Evolutionary conservation across 768 basidiomycete species (phyloP).

Genomic region (Symmetrospora coprosmae): DNA sequence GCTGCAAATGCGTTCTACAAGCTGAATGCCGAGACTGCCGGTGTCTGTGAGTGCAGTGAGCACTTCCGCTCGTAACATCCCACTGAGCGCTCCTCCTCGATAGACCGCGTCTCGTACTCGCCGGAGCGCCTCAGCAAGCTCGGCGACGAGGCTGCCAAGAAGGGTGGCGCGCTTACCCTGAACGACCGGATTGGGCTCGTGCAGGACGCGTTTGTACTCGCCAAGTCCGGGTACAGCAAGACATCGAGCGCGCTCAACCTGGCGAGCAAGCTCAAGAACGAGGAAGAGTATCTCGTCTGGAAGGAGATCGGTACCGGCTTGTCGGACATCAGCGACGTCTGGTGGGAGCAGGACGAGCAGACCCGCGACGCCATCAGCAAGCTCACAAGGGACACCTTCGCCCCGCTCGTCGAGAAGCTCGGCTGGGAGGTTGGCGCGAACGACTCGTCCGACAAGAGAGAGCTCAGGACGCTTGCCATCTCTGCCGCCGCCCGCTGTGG

Average conservation of each 20-base stretch:
- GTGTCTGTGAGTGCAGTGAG: constrained; percentile 64
- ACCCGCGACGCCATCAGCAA: constrained; percentile 41
- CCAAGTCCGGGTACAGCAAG: constrained; percentile 62
- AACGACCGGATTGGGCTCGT: constrained; percentile 75
- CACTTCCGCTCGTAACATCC: too few relatives aligned
- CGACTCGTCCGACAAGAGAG: constrained; percentile 55
- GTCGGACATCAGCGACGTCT: constrained; percentile 35
- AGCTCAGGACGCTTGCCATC: constrained; percentile 63
- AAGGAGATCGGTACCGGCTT: constrained; percentile 27
- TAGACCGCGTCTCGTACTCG: constrained; percentile 64
- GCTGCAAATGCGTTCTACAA: constrained; percentile 61
- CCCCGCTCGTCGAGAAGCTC: constrained; percentile 60
- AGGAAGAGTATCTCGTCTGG: constrained; percentile 55
- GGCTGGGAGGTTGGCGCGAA: constrained; percentile 58
- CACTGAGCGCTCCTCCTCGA: background rate
- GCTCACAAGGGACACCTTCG: constrained; percentile 41
- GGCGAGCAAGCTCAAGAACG: constrained; percentile 53
- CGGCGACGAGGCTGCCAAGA: constrained; percentile 60
- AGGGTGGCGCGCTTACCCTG: constrained; percentile 53
- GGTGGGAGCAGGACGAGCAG: constrained; percentile 64
- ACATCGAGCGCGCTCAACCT: constrained; percentile 65
- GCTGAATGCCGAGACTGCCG: constrained; percentile 68
- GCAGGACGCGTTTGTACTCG: constrained; percentile 63
- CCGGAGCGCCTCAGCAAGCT: constrained; percentile 64
- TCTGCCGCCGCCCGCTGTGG: constrained; percentile 44